Evolutionary conservation across 129 eudicot species (phyloP).

Genomic region (Tagetes erecta): DNA sequence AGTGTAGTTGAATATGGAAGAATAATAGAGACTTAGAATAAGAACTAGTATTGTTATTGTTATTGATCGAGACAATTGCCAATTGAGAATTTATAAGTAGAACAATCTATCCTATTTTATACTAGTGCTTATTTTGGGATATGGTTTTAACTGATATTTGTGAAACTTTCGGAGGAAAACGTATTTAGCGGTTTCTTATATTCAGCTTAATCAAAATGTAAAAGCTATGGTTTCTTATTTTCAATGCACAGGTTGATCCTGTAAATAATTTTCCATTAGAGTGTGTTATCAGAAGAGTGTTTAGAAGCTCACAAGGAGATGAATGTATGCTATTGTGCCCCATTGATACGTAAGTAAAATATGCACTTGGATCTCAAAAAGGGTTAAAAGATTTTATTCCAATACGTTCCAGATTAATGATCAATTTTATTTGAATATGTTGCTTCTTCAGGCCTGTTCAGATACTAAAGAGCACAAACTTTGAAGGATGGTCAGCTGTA

Average conservation of each 20-base stretch:
- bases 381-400: not conserved
- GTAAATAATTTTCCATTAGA: conserved; percentile 78
- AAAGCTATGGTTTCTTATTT: not conserved
- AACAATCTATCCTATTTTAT: too few species aligned
- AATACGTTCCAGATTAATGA: not conserved
- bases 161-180: not conserved
- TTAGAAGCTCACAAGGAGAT: conserved; percentile 78
- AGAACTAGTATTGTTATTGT: too few species aligned
- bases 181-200: not conserved
- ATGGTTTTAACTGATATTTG: conserved; percentile 1
- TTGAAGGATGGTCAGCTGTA: conserved; percentile 98
- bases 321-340: conserved; percentile 95
- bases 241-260: conserved; percentile 77
- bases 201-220: conserved; percentile 21
- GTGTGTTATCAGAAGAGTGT: conserved; percentile 85
- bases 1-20: too few species aligned
- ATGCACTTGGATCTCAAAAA: conserved; percentile 1
- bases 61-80: not conserved
- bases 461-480: conserved; percentile 83
- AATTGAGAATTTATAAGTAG: not conserved
- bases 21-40: too few species aligned
- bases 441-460: conserved; percentile 79
- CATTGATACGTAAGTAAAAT: conserved; percentile 76
- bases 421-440: not conserved
- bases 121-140: not conserved